These are phyloP conservation scores for Podospora pseudoanserina DNA, from an alignment of 495 filamentous ascomycete genomes.

Conservation along the genomic window DNA sequence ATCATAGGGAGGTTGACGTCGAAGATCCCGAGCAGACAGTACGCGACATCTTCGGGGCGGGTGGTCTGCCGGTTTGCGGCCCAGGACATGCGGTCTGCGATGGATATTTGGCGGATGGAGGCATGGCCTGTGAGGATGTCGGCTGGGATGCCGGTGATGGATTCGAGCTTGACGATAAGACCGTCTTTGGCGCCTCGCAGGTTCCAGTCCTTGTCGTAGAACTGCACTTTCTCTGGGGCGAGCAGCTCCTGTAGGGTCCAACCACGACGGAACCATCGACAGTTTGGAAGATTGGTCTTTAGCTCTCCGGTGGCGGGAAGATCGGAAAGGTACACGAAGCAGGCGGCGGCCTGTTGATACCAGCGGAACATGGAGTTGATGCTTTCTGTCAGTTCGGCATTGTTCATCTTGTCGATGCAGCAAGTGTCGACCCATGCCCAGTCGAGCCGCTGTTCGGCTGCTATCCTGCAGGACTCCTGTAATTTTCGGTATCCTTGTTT, in stretches of 20 bases:
- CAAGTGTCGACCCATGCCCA: conserved; percentile 37
- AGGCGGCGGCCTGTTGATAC: conserved; percentile 28
- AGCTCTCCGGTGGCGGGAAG: neutral
- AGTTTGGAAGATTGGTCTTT: neutral
- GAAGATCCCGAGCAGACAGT: conserved; percentile 17
- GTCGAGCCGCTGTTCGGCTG: conserved; percentile 18
- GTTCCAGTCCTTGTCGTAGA: conserved; percentile 30
- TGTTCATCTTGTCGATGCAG: conserved; percentile 41
- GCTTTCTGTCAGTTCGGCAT: conserved; percentile 38
- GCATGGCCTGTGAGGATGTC: conserved; percentile 4
- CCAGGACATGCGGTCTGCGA: conserved; percentile 18
- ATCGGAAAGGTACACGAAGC: conserved; percentile 31
- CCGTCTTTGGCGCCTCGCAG: neutral
- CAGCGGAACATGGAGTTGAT: conserved; percentile 46
- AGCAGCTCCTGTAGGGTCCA: conserved; percentile 2
- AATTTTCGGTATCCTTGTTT: conserved; percentile 29
- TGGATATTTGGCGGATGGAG: neutral
- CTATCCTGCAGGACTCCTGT: conserved; percentile 15
- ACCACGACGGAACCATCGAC: conserved; percentile 1
- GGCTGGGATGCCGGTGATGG: conserved; percentile 7
- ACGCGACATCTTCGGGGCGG: conserved; percentile 15
- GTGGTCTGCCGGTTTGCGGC: conserved; percentile 9
- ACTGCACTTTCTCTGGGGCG: conserved; percentile 7
- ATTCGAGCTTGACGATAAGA: neutral
- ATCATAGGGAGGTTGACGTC: conserved; percentile 16